These are phyloP conservation scores for Shiraia bambusicola DNA, from an alignment of 2,329 filamentous ascomycete species.

Conservation along the genomic window DNA sequence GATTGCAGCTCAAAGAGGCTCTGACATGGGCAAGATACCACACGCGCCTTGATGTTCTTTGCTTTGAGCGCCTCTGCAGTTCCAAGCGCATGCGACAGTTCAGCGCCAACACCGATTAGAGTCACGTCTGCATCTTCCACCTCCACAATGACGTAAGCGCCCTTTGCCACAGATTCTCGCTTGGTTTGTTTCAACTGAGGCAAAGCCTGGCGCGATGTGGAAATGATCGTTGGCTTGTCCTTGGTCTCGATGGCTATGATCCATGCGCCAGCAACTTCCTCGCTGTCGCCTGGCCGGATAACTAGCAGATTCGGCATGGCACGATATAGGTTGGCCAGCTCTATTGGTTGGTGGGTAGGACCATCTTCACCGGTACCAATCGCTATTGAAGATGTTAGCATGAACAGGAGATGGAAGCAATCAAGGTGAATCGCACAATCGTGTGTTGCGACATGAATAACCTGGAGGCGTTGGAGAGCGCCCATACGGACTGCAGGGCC, in stretches of 20 bases:
- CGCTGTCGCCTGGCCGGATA: constrained; percentile 60
- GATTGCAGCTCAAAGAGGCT: constrained; percentile 53
- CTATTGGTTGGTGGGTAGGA: constrained; percentile 64
- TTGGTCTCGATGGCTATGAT: constrained; percentile 50
- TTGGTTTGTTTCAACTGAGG: constrained; percentile 45
- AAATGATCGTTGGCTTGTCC: constrained; percentile 52
- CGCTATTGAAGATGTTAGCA: constrained; percentile 54
- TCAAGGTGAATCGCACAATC: constrained; percentile 52
- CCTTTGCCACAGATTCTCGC: constrained; percentile 47
- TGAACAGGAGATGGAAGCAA: constrained; percentile 64
- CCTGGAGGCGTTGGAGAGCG: constrained; percentile 57
- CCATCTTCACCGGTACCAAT: constrained; percentile 61
- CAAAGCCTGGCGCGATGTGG: constrained; percentile 50
- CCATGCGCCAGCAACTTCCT: constrained; percentile 60
- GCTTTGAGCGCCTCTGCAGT: constrained; percentile 45
- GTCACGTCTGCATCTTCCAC: constrained; percentile 51
- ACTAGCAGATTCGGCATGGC: constrained; percentile 65
- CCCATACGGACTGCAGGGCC: constrained; percentile 63
- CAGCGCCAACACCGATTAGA: constrained; percentile 54
- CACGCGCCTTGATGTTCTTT: constrained; percentile 47
- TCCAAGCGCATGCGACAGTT: constrained; percentile 51
- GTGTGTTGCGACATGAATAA: constrained; percentile 63
- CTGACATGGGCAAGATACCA: constrained; percentile 55
- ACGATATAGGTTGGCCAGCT: constrained; percentile 58
- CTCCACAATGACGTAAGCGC: constrained; percentile 53